phyloP scores from a whole-genome alignment of 192 early-diverging fungal genomes.

The Coemansia sp. region DNA sequence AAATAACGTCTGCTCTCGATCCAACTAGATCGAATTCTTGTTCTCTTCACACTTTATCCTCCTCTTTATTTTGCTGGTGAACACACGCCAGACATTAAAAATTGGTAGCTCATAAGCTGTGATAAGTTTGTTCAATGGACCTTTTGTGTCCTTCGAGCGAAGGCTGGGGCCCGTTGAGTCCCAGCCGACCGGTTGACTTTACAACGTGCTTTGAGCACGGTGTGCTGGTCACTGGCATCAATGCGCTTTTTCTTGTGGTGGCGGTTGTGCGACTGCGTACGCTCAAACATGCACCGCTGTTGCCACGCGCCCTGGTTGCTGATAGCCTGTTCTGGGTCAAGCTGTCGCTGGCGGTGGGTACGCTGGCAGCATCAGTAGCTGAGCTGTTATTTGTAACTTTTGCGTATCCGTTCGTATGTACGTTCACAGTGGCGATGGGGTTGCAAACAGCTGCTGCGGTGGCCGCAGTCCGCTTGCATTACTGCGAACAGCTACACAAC shows the following conservation, averaged over 20 bases:
- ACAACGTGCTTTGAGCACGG: conserved; percentile 47
- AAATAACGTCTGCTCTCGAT: too few species aligned
- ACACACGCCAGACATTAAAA: too few species aligned
- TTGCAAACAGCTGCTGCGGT: conserved; percentile 26
- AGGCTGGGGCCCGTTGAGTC: conserved; percentile 46
- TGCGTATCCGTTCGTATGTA: neutral
- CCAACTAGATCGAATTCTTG: too few species aligned
- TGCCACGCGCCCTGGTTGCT: conserved; percentile 5
- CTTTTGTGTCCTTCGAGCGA: conserved; percentile 37
- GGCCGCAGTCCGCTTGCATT: conserved; percentile 24
- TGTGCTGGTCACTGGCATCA: conserved; percentile 13
- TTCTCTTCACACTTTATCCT: too few species aligned
- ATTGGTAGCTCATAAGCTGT: too few species aligned
- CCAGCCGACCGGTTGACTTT: conserved; percentile 32
- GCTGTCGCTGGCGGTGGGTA: conserved; percentile 1
- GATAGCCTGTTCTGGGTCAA: conserved; percentile 15
- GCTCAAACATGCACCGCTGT: neutral
- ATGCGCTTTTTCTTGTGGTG: conserved; percentile 11
- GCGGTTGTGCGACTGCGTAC: conserved; percentile 11
- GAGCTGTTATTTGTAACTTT: conserved; percentile 13
- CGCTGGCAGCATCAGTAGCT: conserved; percentile 19
- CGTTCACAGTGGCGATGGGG: conserved; percentile 18
- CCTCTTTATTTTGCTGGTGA: too few species aligned
- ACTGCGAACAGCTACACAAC: conserved; percentile 27
- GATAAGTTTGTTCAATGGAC: neutral